These are phyloP conservation scores for Ustilago crameri DNA, from an alignment of 1,284 basidiomycete species.

Conservation along the genomic window DNA sequence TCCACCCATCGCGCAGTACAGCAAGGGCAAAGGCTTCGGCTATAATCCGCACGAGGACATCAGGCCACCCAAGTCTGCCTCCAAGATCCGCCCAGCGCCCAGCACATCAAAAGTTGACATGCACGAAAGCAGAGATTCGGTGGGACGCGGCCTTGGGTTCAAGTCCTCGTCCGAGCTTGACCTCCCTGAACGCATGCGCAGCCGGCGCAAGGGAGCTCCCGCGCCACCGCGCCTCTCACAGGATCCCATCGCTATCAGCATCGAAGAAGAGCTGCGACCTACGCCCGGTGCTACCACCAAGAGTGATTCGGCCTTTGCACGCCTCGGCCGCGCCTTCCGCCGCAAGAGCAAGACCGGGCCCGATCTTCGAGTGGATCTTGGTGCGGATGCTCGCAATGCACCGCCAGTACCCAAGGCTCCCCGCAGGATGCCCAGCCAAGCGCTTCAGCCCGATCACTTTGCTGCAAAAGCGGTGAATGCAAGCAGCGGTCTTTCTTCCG, in stretches of 20 bases:
- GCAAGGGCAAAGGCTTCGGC: conserved; percentile 45
- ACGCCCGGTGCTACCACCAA: conserved; percentile 3
- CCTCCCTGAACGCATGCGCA: conserved; percentile 40
- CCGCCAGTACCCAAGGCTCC: conserved; percentile 29
- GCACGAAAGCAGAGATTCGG: conserved; percentile 10
- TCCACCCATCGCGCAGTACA: conserved; percentile 34
- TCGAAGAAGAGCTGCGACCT: conserved; percentile 34
- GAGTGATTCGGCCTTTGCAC: conserved; percentile 38
- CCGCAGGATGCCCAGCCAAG: conserved; percentile 12
- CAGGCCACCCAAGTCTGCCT: conserved; percentile 16
- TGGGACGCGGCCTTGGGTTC: conserved; percentile 26
- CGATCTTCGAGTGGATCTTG: conserved; percentile 25
- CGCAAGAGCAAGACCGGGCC: conserved; percentile 47
- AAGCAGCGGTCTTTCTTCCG: conserved; percentile 16
- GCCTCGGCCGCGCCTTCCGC: conserved; percentile 41
- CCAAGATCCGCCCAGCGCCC: conserved; percentile 13
- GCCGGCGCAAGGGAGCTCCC: conserved; percentile 34
- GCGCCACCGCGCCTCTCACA: conserved; percentile 40
- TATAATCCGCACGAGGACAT: conserved; percentile 32
- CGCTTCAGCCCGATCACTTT: conserved; percentile 22
- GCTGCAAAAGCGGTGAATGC: conserved; percentile 28
- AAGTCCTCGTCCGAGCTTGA: conserved; percentile 39
- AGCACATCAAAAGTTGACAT: conserved; percentile 10
- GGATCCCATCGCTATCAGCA: conserved; percentile 39
- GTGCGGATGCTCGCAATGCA: conserved; percentile 4